Conservation (phyloP, 106 monocot species). For the Dendrobium huoshanense region DNA sequence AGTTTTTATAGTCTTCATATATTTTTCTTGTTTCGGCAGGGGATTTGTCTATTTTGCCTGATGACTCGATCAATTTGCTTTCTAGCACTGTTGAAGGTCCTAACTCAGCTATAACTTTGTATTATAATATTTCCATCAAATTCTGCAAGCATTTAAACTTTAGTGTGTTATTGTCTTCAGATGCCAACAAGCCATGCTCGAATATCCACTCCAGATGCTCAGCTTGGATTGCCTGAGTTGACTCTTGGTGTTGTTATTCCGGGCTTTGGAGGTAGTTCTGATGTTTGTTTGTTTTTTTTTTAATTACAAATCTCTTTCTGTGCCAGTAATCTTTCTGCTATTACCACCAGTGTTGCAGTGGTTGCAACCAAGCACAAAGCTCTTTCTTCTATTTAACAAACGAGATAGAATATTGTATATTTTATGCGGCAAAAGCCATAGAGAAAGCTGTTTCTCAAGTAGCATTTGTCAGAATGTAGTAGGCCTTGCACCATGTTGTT, state of each 20-base stretch:
- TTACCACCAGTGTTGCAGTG: background rate
- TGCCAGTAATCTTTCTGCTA: too few relatives aligned
- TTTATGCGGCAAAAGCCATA: background rate
- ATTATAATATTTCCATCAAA: background rate
- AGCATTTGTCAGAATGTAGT: background rate
- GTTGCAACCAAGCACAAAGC: background rate
- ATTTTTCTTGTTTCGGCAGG: background rate
- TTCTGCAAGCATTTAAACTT: background rate
- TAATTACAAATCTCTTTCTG: background rate
- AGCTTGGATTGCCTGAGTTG: constrained; percentile 81
- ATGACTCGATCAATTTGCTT: constrained; percentile 8
- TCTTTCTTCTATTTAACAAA: background rate
- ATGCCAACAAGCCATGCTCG: constrained; percentile 86
- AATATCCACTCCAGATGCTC: constrained; percentile 69
- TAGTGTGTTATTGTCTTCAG: constrained; percentile 20
- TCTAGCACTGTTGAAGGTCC: constrained; percentile 12
- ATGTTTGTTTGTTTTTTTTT: background rate
- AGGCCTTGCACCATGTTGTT: background rate
- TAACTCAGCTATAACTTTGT: background rate
- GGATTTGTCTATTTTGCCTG: constrained; percentile 7
- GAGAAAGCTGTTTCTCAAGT: background rate
- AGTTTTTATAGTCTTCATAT: background rate
- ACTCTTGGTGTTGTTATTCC: constrained; percentile 87
- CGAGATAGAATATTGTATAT: background rate
- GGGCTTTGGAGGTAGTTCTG: constrained; percentile 71